These are phyloP conservation scores for Wickerhamomyces xylosicus DNA, from an alignment of 805 yeast species.

Conservation along the genomic window DNA sequence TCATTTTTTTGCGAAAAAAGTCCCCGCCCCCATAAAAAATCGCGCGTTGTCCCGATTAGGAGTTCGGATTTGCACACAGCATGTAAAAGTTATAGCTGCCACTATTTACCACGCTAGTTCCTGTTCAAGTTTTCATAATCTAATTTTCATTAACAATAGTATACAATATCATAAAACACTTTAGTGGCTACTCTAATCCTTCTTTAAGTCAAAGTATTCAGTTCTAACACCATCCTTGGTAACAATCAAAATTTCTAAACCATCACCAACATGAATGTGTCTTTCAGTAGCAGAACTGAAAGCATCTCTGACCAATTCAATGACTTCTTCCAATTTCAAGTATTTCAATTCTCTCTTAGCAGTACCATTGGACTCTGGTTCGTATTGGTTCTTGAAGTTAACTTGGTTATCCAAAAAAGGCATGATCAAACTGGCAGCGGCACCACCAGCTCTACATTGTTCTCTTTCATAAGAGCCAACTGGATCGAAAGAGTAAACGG, in stretches of 20 bases:
- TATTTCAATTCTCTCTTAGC: conserved; percentile 51
- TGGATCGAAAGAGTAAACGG: conserved; percentile 93
- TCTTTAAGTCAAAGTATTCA: conserved; percentile 78
- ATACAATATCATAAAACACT: background rate
- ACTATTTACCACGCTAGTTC: too few species aligned
- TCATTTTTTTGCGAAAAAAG: too few species aligned
- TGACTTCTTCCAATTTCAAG: conserved; percentile 73
- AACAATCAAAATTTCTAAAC: conserved; percentile 79
- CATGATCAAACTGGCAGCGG: conserved; percentile 92
- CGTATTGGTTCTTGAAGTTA: conserved; percentile 86
- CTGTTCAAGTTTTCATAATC: too few species aligned
- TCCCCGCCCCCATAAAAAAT: too few species aligned
- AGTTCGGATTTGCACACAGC: too few species aligned
- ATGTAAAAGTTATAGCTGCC: too few species aligned
- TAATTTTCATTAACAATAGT: background rate
- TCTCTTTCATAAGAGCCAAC: conserved; percentile 97
- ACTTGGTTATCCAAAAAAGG: conserved; percentile 98
- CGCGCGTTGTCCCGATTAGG: too few species aligned
- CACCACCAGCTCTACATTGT: conserved; percentile 96
- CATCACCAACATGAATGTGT: conserved; percentile 98
- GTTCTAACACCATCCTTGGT: conserved; percentile 88
- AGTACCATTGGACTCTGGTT: conserved; percentile 65
- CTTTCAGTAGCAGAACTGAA: conserved; percentile 95
- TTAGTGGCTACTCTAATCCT: conserved; percentile 40
- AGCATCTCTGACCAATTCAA: conserved; percentile 84